Evolutionary conservation across 345 rosid genomes (phyloP), one percentile per base, ranked within the genome.

Genomic region (Eucalyptus marginata): DNA sequence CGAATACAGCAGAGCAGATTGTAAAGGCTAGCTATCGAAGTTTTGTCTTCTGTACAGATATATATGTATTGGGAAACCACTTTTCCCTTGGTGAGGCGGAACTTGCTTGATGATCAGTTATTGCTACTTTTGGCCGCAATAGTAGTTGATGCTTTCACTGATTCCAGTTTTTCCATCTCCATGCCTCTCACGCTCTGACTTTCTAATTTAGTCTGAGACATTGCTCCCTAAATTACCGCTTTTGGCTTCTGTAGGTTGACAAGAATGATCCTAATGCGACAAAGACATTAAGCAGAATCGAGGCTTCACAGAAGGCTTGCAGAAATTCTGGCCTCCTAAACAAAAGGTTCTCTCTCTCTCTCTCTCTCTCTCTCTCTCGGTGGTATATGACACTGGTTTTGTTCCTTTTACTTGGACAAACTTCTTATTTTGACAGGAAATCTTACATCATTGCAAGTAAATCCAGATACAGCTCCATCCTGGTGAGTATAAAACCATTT

Each of bases 241-340:
- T 76, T 76, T 76, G 83, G 83, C 27, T 76, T 44, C 29, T 76
- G 83, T 36, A 97, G 99, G 95, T 96, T 58, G 94, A 96, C 91
- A 92, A 87, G 90, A 93, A 90, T 40, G 98, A 96, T 89, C 99
- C 99, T 14, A 95, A 93, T 92, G 96, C 95, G 49, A 87, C 90
- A 88, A 95, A 93, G 89, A 95, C 97, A 52, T 86, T 93, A 86
- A 93, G 90, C 88, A 92, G 94, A 88, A 90, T 97, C 47, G 98
- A 96, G 89, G 95, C 95, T 14, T 88, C 94, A 59, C 95, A 93
- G 93, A 93, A 95, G 89, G 56, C 92, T 47, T 96, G 99, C 95
- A 91, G 79, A 90, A 93, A 95, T 49, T 93, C 95, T 24, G 97
- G 98, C 64, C 86, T 91, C 47, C 91, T 95, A 86, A 90, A 84